phyloP scores from a whole-genome alignment of 2,329 filamentous ascomycete genomes.

The Pseudocercospora crystallina region DNA sequence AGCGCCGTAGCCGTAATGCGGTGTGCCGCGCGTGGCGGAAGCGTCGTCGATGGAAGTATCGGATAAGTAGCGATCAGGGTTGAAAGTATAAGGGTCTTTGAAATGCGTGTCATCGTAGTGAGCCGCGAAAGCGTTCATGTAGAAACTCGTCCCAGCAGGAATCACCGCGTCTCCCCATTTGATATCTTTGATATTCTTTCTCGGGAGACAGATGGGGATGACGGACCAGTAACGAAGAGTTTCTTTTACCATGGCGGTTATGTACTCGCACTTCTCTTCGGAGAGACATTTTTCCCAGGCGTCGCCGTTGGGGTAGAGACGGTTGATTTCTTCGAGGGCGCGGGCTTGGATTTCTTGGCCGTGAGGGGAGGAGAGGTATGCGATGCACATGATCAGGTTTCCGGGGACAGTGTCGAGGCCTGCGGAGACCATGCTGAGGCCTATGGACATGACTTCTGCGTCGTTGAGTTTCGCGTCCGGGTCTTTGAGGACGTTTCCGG shows the following conservation, averaged over 20 bases:
- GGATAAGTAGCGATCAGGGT: slow-evolving; percentile 68
- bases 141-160: slow-evolving; percentile 74
- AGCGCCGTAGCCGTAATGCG: slow-evolving; percentile 51
- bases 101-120: slow-evolving; percentile 72
- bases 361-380: slow-evolving; percentile 66
- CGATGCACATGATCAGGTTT: slow-evolving; percentile 77
- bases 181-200: slow-evolving; percentile 71
- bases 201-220: slow-evolving; percentile 74
- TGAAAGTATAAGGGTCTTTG: slow-evolving; percentile 61
- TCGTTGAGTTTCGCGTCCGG: slow-evolving; percentile 68
- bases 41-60: slow-evolving; percentile 47
- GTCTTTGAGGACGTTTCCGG: slow-evolving; percentile 69
- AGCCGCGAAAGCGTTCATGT: slow-evolving; percentile 76
- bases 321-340: slow-evolving; percentile 68
- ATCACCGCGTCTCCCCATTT: slow-evolving; percentile 66
- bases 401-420: slow-evolving; percentile 79
- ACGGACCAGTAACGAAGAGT: slow-evolving; percentile 76
- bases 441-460: slow-evolving; percentile 76
- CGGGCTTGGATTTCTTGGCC: slow-evolving; percentile 70
- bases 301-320: slow-evolving; percentile 69
- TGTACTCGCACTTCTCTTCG: slow-evolving; percentile 74
- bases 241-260: slow-evolving; percentile 77
- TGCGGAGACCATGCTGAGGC: slow-evolving; percentile 77
- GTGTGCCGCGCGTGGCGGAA: slow-evolving; percentile 41
- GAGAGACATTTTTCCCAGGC: slow-evolving; percentile 72